These are phyloP conservation scores for Colletotrichum truncatum DNA, from an alignment of 2,329 filamentous ascomycete species.

Conservation along the genomic window DNA sequence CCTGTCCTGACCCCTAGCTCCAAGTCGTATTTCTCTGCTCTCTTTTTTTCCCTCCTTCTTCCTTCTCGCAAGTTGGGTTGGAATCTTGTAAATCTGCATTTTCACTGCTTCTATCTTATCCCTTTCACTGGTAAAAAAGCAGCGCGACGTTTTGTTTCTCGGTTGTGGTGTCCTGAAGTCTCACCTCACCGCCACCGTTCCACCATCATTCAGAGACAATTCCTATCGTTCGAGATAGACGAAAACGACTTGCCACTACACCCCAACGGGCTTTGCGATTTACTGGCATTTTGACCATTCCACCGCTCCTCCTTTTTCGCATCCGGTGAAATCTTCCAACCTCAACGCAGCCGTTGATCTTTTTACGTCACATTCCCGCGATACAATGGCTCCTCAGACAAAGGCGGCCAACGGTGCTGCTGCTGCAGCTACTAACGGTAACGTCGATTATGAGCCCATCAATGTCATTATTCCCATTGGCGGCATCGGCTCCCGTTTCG, in stretches of 20 bases:
- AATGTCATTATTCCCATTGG: slow-evolving; percentile 44
- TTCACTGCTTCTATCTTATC: neutral
- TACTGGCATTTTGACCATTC: neutral
- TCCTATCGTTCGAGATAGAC: slow-evolving; percentile 10
- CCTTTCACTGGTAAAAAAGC: neutral
- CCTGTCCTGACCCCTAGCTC: neutral
- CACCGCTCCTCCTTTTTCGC: neutral
- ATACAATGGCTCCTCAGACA: slow-evolving; percentile 20
- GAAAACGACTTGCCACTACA: neutral
- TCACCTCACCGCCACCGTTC: slow-evolving; percentile 17
- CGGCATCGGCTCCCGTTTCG: slow-evolving; percentile 41
- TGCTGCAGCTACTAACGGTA: slow-evolving; percentile 11
- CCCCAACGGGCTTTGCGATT: neutral
- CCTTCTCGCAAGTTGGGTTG: neutral
- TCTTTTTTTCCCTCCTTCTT: neutral
- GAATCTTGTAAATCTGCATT: neutral
- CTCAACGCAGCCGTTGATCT: neutral
- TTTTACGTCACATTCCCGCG: neutral
- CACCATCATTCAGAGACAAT: slow-evolving; percentile 5
- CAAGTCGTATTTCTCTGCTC: neutral
- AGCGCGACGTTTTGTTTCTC: neutral
- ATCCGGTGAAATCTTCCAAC: neutral
- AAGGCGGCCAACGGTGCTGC: slow-evolving; percentile 22
- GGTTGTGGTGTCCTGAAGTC: slow-evolving; percentile 1
- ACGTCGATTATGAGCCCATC: slow-evolving; percentile 33